Conservation (phyloP, 768 basidiomycete genomes). For the Melanogaster broomeanus region DNA sequence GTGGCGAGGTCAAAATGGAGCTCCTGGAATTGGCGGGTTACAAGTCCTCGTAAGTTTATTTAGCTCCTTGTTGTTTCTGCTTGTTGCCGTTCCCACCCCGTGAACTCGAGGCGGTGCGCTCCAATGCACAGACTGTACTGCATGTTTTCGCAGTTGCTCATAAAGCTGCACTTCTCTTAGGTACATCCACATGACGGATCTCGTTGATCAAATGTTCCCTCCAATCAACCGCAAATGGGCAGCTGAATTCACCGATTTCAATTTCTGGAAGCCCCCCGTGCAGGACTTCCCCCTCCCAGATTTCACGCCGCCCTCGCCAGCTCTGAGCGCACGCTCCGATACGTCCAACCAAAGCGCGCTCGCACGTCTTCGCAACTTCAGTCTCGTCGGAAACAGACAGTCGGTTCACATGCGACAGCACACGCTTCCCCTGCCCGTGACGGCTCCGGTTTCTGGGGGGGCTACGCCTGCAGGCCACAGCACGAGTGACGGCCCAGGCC, state of each 20-base stretch:
- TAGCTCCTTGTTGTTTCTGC: not conserved
- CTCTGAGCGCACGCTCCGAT: constrained; percentile 92
- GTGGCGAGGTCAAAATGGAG: constrained; percentile 96
- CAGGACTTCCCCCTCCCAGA: constrained; percentile 80
- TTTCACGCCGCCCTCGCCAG: constrained; percentile 84
- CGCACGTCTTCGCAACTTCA: constrained; percentile 75
- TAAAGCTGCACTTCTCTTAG: constrained; percentile 37
- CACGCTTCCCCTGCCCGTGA: constrained; percentile 30
- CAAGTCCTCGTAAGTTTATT: constrained; percentile 78
- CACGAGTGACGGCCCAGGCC: constrained; percentile 14
- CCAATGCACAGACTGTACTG: not conserved
- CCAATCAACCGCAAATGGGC: constrained; percentile 88
- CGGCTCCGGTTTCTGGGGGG: not conserved
- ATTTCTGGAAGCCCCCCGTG: constrained; percentile 88
- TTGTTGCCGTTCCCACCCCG: not conserved
- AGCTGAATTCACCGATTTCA: constrained; percentile 94
- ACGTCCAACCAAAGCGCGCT: constrained; percentile 72
- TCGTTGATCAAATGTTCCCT: constrained; percentile 99
- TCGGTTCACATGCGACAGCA: constrained; percentile 25
- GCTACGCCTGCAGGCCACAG: constrained; percentile 13
- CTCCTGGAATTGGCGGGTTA: constrained; percentile 95
- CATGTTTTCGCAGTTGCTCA: not conserved
- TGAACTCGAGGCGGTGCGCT: not conserved
- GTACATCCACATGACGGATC: constrained; percentile 98
- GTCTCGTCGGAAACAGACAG: constrained; percentile 59